Conservation (phyloP, 371 early-diverging fungal species). For the Catenaria anguillulae region DNA sequence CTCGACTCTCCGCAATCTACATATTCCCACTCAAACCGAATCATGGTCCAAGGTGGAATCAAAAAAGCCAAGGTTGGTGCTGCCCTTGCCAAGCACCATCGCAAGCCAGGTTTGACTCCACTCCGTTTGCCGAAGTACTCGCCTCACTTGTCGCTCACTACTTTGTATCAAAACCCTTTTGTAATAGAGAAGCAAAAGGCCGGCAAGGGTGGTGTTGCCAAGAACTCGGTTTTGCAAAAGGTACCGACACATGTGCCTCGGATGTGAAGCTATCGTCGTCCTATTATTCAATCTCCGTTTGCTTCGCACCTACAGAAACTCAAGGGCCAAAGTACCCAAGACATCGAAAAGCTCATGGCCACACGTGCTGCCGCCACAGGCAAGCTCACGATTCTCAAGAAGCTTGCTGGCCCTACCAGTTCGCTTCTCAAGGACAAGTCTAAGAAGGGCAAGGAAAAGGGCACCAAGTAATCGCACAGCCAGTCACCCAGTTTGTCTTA, state of each 20-base stretch:
- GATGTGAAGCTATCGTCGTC: too few relatives aligned
- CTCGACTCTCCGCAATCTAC: too few relatives aligned
- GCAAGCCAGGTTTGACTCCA: not conserved
- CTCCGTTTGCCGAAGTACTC: too few relatives aligned
- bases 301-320: slow-evolving; percentile 23
- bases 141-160: too few relatives aligned
- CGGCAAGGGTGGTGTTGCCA: not conserved
- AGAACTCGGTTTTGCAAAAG: not conserved
- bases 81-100: not conserved
- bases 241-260: not conserved
- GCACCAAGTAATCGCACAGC: not conserved
- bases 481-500: too few relatives aligned
- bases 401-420: slow-evolving; percentile 23
- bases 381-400: slow-evolving; percentile 52
- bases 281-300: too few relatives aligned
- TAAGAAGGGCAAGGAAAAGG: not conserved
- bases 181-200: not conserved
- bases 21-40: too few relatives aligned
- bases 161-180: too few relatives aligned
- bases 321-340: slow-evolving; percentile 41
- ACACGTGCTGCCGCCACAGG: slow-evolving; percentile 50
- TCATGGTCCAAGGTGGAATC: not conserved
- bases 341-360: slow-evolving; percentile 50
- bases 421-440: not conserved
- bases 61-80: not conserved